These are phyloP conservation scores for Asclepias syriaca DNA, from an alignment of 257 asterid species.

Conservation along the genomic window DNA sequence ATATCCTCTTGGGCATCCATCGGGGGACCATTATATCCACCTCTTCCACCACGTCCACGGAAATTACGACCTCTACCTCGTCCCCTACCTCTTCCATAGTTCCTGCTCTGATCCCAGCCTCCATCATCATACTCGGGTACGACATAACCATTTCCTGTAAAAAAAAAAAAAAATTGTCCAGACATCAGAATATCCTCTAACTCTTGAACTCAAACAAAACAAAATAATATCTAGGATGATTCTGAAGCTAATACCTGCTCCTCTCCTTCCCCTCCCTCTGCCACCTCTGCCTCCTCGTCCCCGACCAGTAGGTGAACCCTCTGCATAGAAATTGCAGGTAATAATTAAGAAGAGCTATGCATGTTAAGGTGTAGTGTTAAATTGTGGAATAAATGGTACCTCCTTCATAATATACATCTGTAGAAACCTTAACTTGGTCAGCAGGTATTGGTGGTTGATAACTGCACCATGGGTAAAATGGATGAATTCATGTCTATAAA, in stretches of 20 bases:
- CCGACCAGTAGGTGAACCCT: slow-evolving; percentile 70
- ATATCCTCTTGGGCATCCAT: slow-evolving; percentile 45
- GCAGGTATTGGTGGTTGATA: slow-evolving; percentile 91
- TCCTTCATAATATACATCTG: slow-evolving; percentile 77
- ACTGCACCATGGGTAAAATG: slow-evolving; percentile 32
- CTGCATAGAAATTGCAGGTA: slow-evolving; percentile 19
- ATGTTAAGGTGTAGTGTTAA: not conserved
- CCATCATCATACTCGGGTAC: slow-evolving; percentile 69
- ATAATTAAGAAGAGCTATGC: not conserved
- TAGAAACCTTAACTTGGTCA: slow-evolving; percentile 75
- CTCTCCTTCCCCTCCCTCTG: slow-evolving; percentile 91
- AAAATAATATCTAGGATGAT: not conserved
- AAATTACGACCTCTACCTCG: slow-evolving; percentile 68
- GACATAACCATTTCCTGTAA: slow-evolving; percentile 60
- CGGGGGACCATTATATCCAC: slow-evolving; percentile 64
- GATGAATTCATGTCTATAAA: slow-evolving; percentile 1
- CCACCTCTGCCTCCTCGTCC: slow-evolving; percentile 92
- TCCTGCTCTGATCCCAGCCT: slow-evolving; percentile 56
- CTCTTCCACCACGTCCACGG: slow-evolving; percentile 90
- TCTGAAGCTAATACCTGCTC: slow-evolving; percentile 29
- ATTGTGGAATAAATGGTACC: slow-evolving; percentile 33
- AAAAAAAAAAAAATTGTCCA: slow-evolving; percentile 9
- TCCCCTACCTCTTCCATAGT: slow-evolving; percentile 72
- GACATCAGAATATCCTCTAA: not conserved
- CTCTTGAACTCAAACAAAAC: not conserved